These are phyloP conservation scores for Russula griseocarnosa DNA, from an alignment of 768 basidiomycete genomes.

Conservation along the genomic window DNA sequence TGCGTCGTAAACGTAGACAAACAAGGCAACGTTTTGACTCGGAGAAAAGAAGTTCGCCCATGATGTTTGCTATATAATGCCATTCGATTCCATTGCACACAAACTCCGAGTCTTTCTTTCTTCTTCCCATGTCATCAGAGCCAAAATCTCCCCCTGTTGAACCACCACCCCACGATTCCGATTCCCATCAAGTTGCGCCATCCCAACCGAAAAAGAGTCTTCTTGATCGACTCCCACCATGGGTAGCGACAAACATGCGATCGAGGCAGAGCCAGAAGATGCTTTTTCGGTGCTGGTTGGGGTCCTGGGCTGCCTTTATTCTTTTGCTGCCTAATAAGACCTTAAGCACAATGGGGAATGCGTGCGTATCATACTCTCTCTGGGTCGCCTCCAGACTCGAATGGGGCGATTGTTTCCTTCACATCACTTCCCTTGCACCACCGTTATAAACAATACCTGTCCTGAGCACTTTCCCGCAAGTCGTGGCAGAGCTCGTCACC, in stretches of 20 bases:
- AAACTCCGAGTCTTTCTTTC: no score
- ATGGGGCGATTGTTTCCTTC: background rate
- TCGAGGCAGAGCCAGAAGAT: constrained; percentile 39
- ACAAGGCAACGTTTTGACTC: background rate
- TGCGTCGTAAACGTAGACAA: no score
- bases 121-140: constrained; percentile 16
- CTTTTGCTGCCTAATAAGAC: constrained; percentile 41
- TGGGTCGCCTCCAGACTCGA: background rate
- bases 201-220: constrained; percentile 2
- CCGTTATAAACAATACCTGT: background rate
- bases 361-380: constrained; percentile 35
- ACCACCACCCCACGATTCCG: background rate
- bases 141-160: constrained; percentile 7
- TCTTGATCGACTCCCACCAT: constrained; percentile 38
- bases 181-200: background rate
- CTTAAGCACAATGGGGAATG: constrained; percentile 38
- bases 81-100: background rate
- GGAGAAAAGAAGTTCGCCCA: no score
- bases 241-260: constrained; percentile 39
- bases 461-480: background rate
- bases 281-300: constrained; percentile 42
- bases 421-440: background rate
- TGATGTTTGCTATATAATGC: no score
- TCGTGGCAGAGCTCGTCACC: background rate
- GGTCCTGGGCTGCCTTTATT: constrained; percentile 39